Evolutionary conservation across 108 stramenopile genomes (phyloP), one percentile per base, ranked within the genome.

Genomic region (Schizochytrium sp.): DNA sequence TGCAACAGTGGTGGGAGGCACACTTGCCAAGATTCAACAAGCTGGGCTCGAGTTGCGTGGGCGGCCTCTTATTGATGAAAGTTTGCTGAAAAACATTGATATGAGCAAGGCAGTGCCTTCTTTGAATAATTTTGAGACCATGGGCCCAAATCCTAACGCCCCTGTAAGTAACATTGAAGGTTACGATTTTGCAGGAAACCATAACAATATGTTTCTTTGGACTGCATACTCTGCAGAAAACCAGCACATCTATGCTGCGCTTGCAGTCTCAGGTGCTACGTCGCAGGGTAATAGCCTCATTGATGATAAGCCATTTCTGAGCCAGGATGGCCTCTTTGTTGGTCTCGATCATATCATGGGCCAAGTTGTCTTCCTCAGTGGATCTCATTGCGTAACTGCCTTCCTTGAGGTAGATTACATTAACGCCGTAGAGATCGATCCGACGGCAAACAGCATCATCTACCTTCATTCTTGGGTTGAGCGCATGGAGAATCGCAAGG

Each of bases 311-410:
- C 17, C 47, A 7, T 47, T 38, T 40, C 50, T 83, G 10, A 83
- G 76, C 47, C 10, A n/a, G 15, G 76, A 53, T 5, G 76, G 17
- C 5, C 8, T 83, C 5, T 83, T 83, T 42, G 53, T 55, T n/a
- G 76, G 50, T 53, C 76, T 83, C 50, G 76, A 83, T 2, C 50
- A 83, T n/a, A 83, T 83, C 47, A 49, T 83, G 50, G 76, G 76
- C 2, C 76, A 83, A 17, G 40, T 5, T 10, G n/a, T 28, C 15
- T 38, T 28, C 17, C 76, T 83, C 53, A 5, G 17, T 17, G 76
- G 53, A 53, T 19, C 47, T n/a, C 47, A 7, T 42, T 83, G 76
- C 40, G 76, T 55, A 1, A 83, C 76, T 5, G 76, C 76, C 47
- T 83, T 83, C 55, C 53, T 83, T 13, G 28, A 83, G 47, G 10